These are phyloP conservation scores for Cyclotella baltica DNA, from an alignment of 108 stramenopile species.

Conservation along the genomic window DNA sequence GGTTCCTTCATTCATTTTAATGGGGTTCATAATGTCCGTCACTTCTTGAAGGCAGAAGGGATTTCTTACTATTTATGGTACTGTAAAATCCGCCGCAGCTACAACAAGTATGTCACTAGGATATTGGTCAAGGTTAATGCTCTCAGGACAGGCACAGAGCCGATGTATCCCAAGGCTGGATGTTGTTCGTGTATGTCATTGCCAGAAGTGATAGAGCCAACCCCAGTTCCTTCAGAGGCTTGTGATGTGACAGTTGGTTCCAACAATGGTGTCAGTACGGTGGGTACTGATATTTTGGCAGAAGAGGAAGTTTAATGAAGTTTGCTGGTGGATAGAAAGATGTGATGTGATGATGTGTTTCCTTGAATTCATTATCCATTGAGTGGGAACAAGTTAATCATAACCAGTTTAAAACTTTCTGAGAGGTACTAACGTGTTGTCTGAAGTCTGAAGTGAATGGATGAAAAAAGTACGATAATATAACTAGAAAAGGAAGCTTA, in stretches of 20 bases:
- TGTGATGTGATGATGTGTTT: too few relatives aligned
- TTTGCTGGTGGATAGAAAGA: too few relatives aligned
- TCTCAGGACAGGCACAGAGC: neutral
- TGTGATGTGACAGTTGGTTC: neutral
- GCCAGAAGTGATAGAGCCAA: neutral
- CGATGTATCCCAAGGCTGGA: neutral
- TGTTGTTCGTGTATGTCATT: constrained; percentile 9
- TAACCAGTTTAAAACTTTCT: too few relatives aligned
- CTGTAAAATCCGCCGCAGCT: neutral
- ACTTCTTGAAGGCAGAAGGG: constrained; percentile 2
- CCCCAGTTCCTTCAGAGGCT: neutral
- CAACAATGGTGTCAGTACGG: neutral
- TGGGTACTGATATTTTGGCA: neutral
- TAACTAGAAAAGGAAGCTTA: too few relatives aligned
- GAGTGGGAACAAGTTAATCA: too few relatives aligned
- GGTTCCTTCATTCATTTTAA: constrained; percentile 14
- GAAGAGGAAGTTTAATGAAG: too few relatives aligned
- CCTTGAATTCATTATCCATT: too few relatives aligned
- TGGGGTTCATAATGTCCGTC: neutral
- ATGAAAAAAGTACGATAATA: too few relatives aligned
- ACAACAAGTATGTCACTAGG: constrained; percentile 8
- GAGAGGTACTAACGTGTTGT: too few relatives aligned
- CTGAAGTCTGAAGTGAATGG: too few relatives aligned
- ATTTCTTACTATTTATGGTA: neutral
- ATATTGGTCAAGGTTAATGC: constrained; percentile 16